Evolutionary conservation across 225 moss, liverwort and hornwort genomes (phyloP), one percentile per base, ranked within the genome.

Genomic region (Rhytidiadelphus loreus): DNA sequence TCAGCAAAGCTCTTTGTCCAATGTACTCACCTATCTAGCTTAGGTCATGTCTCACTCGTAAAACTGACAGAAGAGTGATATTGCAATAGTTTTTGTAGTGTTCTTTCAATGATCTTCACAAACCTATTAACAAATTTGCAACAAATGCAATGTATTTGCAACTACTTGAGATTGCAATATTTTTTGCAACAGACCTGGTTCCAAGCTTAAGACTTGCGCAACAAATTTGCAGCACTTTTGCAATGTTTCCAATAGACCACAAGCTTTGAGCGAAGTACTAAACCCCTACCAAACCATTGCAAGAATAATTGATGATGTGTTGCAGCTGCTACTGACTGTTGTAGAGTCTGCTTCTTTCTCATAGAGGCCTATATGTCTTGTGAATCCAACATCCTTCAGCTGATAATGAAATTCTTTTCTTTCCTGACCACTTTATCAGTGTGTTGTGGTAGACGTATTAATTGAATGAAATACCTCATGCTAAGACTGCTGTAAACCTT

Each of bases 1-100:
- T 88, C 83, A 74, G 89, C 92, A 63, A 93, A 95, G 89, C 92
- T 95, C 81, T 90, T 95, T 83, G 92, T 92, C 53, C 90, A 93
- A 83, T 93, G 92, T 88, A 90, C 91, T 89, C 90, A 93, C 61
- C 93, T 91, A 87, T 81, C 87, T 86, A 90, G 93, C 53, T 91
- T 91, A 80, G 82, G 92, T 86, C 89, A 92, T 73, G 92, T 95
- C 24, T 70, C 25, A 70, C 41, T 70, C 2, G 23, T 41, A 41
- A 8, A 14, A 25, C 10, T 48, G 48, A 48, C 8, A 14, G 5
- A 71, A 43, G 41, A 8, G 5, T 71, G 4, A 26, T 41, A 43
- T 69, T 39, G 12, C 39, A 69, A 69, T 69, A 39, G 39, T 25
- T 14, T 71, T 43, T 41, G n/a, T 41, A 70, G 41, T 70, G 8